phyloP scores from a whole-genome alignment of 2,329 filamentous ascomycete species.

The Bipolaris cookei region DNA sequence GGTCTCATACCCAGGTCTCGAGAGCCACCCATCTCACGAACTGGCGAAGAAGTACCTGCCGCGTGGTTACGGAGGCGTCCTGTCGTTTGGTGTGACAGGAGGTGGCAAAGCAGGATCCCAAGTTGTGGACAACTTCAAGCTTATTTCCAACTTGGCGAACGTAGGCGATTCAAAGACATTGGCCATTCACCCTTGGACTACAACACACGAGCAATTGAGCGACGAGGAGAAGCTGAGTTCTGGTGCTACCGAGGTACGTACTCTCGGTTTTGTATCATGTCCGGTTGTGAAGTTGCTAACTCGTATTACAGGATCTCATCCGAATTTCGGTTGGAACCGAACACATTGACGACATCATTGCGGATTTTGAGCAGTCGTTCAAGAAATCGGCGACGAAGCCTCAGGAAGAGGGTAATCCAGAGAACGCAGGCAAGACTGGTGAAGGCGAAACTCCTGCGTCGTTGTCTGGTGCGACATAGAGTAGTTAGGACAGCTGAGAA shows the following conservation, averaged over 20 bases:
- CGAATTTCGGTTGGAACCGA: constrained; percentile 95
- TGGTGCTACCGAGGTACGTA: constrained; percentile 75
- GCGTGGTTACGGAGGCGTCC: constrained; percentile 84
- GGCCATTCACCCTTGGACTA: constrained; percentile 93
- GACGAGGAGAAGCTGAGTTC: constrained; percentile 81
- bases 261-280: background rate
- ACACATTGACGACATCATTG: constrained; percentile 96
- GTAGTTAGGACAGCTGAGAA: background rate
- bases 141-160: constrained; percentile 95
- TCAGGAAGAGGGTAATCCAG: constrained; percentile 40
- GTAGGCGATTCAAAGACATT: constrained; percentile 95
- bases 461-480: constrained; percentile 39
- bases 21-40: constrained; percentile 79
- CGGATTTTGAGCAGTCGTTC: constrained; percentile 93
- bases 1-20: constrained; percentile 92
- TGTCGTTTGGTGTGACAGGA: constrained; percentile 93
- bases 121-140: constrained; percentile 91
- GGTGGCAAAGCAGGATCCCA: constrained; percentile 81
- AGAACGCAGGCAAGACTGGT: constrained; percentile 43
- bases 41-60: constrained; percentile 85
- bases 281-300: background rate
- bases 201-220: constrained; percentile 89
- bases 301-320: constrained; percentile 72
- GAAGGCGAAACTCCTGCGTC: constrained; percentile 34
- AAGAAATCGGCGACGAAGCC: constrained; percentile 60